Evolutionary conservation across 345 rosid genomes (phyloP).

Genomic region (Streptanthus diversifolius): DNA sequence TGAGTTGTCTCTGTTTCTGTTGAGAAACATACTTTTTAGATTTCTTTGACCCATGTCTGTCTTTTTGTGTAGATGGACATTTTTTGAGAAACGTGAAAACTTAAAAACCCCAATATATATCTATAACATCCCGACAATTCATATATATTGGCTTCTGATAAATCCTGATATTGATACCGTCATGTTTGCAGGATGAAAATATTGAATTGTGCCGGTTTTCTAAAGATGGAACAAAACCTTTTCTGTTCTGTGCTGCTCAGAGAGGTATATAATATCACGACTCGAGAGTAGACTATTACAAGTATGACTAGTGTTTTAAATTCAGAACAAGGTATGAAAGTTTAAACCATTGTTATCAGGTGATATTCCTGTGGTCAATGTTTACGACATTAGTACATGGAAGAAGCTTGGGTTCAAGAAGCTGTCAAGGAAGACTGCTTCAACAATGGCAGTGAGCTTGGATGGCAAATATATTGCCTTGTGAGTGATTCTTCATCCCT

Average conservation of each 20-base stretch:
- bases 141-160: background rate
- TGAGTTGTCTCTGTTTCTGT: background rate
- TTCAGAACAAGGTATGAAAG: constrained; percentile 1
- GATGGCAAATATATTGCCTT: constrained; percentile 92
- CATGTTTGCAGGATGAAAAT: constrained; percentile 64
- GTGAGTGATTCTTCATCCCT: constrained; percentile 45
- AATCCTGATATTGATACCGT: background rate
- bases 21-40: background rate
- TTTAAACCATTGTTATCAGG: constrained; percentile 45
- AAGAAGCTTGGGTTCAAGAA: constrained; percentile 85
- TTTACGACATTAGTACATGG: constrained; percentile 91
- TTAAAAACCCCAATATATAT: background rate
- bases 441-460: constrained; percentile 77
- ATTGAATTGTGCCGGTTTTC: constrained; percentile 83
- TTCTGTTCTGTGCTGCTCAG: constrained; percentile 76
- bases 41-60: background rate
- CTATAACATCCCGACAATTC: background rate
- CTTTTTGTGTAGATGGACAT: background rate
- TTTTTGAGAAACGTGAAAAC: background rate
- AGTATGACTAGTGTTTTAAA: background rate
- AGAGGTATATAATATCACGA: constrained; percentile 42
- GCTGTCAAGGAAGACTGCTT: constrained; percentile 75
- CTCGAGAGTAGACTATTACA: background rate
- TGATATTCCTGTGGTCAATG: constrained; percentile 60
- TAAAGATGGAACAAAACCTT: constrained; percentile 91